These are phyloP conservation scores for Begonia fuchsioides DNA, from an alignment of 306 rosid species.

Conservation along the genomic window DNA sequence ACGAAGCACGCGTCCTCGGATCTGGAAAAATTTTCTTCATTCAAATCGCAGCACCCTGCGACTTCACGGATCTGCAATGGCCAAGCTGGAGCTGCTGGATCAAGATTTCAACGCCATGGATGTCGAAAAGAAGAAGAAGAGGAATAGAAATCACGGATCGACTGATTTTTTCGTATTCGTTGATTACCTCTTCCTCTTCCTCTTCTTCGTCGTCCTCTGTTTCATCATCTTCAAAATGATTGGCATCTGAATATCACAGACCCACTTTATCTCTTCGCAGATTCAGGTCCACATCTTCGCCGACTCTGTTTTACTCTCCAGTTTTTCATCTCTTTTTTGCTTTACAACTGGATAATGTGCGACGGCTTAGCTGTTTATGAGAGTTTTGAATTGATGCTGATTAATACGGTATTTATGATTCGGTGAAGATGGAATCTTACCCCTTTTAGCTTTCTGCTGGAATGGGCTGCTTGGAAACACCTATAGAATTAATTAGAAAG, in stretches of 20 bases:
- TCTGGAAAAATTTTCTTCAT: too few relatives aligned
- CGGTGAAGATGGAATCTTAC: not conserved
- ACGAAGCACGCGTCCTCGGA: too few relatives aligned
- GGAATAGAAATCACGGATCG: conserved; percentile 48
- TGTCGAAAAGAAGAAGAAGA: conserved; percentile 11
- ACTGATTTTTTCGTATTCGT: conserved; percentile 47
- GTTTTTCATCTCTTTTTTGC: not conserved
- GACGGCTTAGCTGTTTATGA: not conserved
- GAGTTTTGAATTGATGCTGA: not conserved
- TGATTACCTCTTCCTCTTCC: conserved; percentile 52
- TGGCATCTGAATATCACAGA: conserved; percentile 20
- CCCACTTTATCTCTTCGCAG: conserved; percentile 1
- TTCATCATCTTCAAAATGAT: conserved; percentile 45
- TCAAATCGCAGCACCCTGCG: too few relatives aligned
- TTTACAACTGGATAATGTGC: not conserved
- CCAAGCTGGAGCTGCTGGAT: conserved; percentile 29
- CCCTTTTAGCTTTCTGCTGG: too few relatives aligned
- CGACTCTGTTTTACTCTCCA: not conserved
- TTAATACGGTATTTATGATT: not conserved
- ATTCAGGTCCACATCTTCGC: not conserved
- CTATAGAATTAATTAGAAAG: too few relatives aligned
- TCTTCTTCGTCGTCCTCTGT: conserved; percentile 40
- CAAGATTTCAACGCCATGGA: conserved; percentile 12
- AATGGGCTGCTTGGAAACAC: too few relatives aligned
- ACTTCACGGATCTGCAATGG: conserved; percentile 22